phyloP scores from a whole-genome alignment of 2,329 filamentous ascomycete species.

The Alternaria brassicae region DNA sequence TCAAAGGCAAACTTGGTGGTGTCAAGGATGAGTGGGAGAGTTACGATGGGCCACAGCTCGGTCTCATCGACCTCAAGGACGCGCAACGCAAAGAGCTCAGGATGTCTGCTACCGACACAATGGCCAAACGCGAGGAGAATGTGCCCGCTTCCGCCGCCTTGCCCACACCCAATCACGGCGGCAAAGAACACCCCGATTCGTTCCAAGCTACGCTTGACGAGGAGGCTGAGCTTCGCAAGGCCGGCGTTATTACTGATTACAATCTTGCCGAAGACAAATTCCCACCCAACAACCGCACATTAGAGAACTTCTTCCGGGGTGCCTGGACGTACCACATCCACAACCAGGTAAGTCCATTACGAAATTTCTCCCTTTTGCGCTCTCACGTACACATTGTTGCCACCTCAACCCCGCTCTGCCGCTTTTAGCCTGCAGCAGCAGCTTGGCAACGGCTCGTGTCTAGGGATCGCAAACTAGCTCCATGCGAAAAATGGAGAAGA shows the following conservation, averaged over 20 bases:
- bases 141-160: constrained; percentile 39
- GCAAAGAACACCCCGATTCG: constrained; percentile 45
- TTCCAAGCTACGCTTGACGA: constrained; percentile 53
- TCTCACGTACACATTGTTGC: not conserved
- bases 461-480: not conserved
- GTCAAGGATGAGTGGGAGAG: constrained; percentile 62
- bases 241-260: constrained; percentile 55
- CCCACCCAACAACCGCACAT: constrained; percentile 63
- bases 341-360: constrained; percentile 57
- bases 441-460: not conserved
- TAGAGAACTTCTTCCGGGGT: constrained; percentile 64
- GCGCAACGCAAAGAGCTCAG: constrained; percentile 39
- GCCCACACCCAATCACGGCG: constrained; percentile 29
- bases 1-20: constrained; percentile 57
- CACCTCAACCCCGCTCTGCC: constrained; percentile 2
- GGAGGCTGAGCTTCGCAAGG: constrained; percentile 50
- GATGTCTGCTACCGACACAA: not conserved
- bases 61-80: constrained; percentile 42
- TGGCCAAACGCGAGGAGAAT: constrained; percentile 32
- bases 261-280: constrained; percentile 59
- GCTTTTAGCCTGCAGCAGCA: constrained; percentile 11
- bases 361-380: not conserved
- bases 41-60: constrained; percentile 56
- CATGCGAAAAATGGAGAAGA: constrained; percentile 16
- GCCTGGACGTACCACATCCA: constrained; percentile 66